Evolutionary conservation across 169 alveolate genomes (phyloP).

Genomic region (Cryptosporidium baileyi): DNA sequence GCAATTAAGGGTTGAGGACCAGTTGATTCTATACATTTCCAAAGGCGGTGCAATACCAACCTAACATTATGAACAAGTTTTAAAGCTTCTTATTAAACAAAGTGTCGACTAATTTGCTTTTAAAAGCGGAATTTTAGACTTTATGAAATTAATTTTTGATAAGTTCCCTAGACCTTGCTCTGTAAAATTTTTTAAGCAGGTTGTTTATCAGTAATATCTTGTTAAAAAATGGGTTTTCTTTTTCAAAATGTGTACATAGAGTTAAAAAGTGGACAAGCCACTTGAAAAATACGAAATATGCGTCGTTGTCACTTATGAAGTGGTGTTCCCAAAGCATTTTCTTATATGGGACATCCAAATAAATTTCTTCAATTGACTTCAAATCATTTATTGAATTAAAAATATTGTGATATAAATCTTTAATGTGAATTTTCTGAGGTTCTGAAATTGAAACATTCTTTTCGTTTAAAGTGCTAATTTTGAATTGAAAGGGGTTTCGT

Average conservation of each 20-base stretch:
- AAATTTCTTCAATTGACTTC: background rate
- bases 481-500: conserved; percentile 25
- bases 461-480: background rate
- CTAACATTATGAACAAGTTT: no score
- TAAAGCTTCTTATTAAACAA: no score
- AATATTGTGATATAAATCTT: conserved; percentile 9
- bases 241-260: background rate
- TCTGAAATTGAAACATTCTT: background rate
- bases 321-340: conserved; percentile 51
- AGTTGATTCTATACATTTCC: conserved; percentile 43
- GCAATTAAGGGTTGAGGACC: conserved; percentile 53
- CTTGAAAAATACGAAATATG: conserved; percentile 1
- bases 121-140: no score
- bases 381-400: background rate
- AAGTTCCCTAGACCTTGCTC: background rate
- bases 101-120: no score
- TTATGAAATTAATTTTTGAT: no score
- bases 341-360: conserved; percentile 4
- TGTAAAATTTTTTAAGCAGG: background rate
- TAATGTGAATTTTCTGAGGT: conserved; percentile 11
- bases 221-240: background rate
- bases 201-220: background rate
- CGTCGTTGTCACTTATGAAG: conserved; percentile 20
- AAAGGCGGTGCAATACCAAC: conserved; percentile 68
- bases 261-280: conserved; percentile 1